These are phyloP conservation scores for Fusarium graminum DNA, from an alignment of 2,329 filamentous ascomycete genomes.

Conservation along the genomic window DNA sequence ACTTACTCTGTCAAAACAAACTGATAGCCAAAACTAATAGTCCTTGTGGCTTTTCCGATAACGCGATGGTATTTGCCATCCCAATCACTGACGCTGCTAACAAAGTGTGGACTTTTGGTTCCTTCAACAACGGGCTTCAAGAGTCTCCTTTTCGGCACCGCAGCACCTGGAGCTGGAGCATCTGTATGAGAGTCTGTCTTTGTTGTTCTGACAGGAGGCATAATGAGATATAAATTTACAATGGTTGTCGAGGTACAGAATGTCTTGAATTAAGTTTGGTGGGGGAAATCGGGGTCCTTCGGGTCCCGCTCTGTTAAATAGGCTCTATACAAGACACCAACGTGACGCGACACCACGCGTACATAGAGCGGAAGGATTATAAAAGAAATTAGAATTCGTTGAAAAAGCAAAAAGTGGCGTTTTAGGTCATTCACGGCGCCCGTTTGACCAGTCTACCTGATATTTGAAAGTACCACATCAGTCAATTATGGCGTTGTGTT, in stretches of 20 bases:
- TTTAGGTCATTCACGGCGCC: no score
- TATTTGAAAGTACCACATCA: no score
- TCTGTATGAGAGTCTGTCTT: conserved; percentile 16
- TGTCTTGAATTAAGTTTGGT: neutral
- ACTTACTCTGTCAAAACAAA: conserved; percentile 34
- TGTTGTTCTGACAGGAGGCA: conserved; percentile 25
- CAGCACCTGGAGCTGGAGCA: conserved; percentile 7
- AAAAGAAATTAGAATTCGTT: no score
- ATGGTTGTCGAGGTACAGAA: neutral
- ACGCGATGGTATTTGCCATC: conserved; percentile 13
- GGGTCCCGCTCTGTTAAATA: neutral
- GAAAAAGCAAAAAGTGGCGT: no score
- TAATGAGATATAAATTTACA: neutral
- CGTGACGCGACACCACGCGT: neutral
- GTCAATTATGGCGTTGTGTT: no score
- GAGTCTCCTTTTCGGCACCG: conserved; percentile 4
- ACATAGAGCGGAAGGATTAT: no score
- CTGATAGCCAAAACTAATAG: conserved; percentile 3
- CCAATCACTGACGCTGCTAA: conserved; percentile 6
- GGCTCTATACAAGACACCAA: neutral
- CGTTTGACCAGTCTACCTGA: no score
- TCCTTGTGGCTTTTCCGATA: conserved; percentile 27
- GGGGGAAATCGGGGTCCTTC: no score
- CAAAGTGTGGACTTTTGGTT: neutral
- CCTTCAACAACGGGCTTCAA: conserved; percentile 22